Evolutionary conservation across 306 rosid genomes (phyloP).

Genomic region (Cucumis hystrix): DNA sequence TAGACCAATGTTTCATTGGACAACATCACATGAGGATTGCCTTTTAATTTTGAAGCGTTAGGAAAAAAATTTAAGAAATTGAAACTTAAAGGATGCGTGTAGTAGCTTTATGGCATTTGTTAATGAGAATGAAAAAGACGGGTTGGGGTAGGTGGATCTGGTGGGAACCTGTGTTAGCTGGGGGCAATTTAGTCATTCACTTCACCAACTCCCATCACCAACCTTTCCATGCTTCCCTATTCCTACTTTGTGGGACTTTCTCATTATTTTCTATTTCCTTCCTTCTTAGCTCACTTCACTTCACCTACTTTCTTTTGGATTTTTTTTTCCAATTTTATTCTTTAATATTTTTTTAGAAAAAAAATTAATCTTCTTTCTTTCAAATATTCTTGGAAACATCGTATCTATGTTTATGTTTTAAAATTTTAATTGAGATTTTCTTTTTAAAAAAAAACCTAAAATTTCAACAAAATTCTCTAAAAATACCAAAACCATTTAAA

Average conservation of each 20-base stretch:
- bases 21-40: background rate
- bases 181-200: background rate
- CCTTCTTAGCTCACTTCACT: background rate
- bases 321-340: background rate
- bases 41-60: background rate
- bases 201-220: background rate
- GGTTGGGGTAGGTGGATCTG: background rate
- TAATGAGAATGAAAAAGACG: background rate
- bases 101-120: background rate
- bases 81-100: background rate
- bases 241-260: background rate
- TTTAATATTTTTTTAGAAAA: no score
- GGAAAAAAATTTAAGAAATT: background rate
- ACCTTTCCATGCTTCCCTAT: background rate
- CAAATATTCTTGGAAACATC: background rate
- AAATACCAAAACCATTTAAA: background rate
- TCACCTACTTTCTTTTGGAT: background rate
- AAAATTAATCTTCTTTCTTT: background rate
- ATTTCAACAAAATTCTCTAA: background rate
- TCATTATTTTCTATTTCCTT: background rate
- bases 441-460: background rate
- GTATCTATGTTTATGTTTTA: background rate
- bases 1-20: no score
- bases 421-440: no score
- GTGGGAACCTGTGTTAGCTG: background rate